Evolutionary conservation across 176 grass and related monocot species (phyloP).

Genomic region (Paspalum notatum): DNA sequence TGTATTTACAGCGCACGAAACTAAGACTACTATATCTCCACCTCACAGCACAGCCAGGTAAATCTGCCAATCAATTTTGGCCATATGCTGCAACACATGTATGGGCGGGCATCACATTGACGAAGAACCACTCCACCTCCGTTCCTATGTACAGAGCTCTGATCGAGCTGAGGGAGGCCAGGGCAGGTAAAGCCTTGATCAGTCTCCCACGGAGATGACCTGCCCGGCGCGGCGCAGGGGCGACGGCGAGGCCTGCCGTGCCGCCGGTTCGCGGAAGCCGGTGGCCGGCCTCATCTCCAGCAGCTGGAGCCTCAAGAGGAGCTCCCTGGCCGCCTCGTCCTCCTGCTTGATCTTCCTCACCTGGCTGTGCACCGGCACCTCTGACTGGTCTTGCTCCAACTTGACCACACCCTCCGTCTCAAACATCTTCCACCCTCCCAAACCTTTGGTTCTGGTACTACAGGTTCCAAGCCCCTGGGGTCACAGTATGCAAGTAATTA

Average conservation of each 20-base stretch:
- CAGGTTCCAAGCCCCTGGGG: neutral
- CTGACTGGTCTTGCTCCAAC: slow-evolving; percentile 1
- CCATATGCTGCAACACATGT: neutral
- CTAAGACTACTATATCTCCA: neutral
- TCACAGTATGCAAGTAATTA: too few relatives aligned
- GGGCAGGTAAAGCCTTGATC: neutral
- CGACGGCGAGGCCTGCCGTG: slow-evolving; percentile 33
- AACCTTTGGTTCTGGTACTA: slow-evolving; percentile 2
- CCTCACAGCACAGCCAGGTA: too few relatives aligned
- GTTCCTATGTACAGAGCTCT: slow-evolving; percentile 28
- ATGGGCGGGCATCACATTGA: neutral
- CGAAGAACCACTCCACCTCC: too few relatives aligned
- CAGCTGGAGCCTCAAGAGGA: slow-evolving; percentile 43
- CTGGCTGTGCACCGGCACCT: slow-evolving; percentile 61
- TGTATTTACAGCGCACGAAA: slow-evolving; percentile 30
- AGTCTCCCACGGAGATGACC: slow-evolving; percentile 51
- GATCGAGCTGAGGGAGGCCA: neutral
- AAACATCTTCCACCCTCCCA: slow-evolving; percentile 15
- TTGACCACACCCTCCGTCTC: slow-evolving; percentile 34
- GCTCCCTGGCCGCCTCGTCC: slow-evolving; percentile 60
- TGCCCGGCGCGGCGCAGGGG: slow-evolving; percentile 33
- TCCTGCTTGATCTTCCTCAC: slow-evolving; percentile 75
- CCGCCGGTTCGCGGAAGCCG: slow-evolving; percentile 24
- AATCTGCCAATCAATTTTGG: too few relatives aligned
- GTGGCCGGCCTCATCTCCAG: slow-evolving; percentile 38